phyloP scores from a whole-genome alignment of 2,329 filamentous ascomycete genomes.

The Mollisiaceae sp. region DNA sequence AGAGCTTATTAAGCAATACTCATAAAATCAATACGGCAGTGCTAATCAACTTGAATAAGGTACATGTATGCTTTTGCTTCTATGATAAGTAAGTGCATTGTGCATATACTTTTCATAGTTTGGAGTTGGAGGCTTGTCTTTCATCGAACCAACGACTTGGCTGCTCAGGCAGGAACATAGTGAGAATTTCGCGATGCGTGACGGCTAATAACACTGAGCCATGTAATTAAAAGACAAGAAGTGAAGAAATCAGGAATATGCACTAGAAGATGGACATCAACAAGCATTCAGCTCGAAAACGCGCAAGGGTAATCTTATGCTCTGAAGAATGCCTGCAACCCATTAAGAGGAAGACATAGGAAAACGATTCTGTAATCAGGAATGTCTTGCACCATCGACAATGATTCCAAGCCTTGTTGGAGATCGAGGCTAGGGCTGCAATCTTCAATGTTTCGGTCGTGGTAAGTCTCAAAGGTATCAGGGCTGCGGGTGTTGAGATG shows the following conservation, averaged over 20 bases:
- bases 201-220: not conserved
- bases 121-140: not conserved
- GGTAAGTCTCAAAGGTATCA: not conserved
- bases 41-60: not conserved
- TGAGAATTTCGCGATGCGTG: not conserved
- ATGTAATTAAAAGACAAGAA: not conserved
- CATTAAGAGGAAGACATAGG: too few relatives aligned
- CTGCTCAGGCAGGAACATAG: not conserved
- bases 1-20: not conserved
- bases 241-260: too few relatives aligned
- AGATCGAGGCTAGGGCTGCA: not conserved
- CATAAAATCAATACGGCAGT: not conserved
- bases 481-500: too few relatives aligned
- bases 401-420: not conserved
- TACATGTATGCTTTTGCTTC: not conserved
- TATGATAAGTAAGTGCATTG: not conserved
- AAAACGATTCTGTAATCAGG: too few relatives aligned
- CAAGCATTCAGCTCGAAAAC: too few relatives aligned
- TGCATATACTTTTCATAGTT: not conserved
- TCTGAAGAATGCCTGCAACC: too few relatives aligned
- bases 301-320: too few relatives aligned
- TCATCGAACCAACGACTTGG: not conserved
- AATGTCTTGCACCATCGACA: not conserved
- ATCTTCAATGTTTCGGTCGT: not conserved
- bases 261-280: too few relatives aligned